Percentiles rank a stretch among this genome's conserved stretches.
Conservation (phyloP, 108 stramenopile species). For the Stephanodiscus triporus region DNA sequence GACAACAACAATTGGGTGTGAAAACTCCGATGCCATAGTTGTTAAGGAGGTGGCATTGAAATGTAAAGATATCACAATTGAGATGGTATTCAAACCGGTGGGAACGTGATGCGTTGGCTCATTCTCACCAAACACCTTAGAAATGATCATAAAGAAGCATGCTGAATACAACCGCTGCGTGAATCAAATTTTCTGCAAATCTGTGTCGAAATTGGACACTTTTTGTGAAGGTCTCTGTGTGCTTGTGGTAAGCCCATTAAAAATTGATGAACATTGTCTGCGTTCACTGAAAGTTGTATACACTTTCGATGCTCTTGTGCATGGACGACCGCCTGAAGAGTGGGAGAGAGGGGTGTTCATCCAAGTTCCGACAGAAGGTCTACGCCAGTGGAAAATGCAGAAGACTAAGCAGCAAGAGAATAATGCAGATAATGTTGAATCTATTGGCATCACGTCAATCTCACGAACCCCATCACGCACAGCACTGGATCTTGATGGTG, state of each 20-base stretch:
- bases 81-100: slow-evolving; percentile 59
- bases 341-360: slow-evolving; percentile 44
- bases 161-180: slow-evolving; percentile 24
- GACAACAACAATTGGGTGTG: slow-evolving; percentile 2
- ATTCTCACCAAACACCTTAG: slow-evolving; percentile 33
- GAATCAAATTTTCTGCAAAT: slow-evolving; percentile 27
- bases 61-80: background rate
- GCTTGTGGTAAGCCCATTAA: slow-evolving; percentile 11
- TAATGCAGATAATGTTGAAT: background rate
- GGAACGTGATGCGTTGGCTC: slow-evolving; percentile 55
- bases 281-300: slow-evolving; percentile 23
- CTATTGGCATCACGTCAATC: background rate
- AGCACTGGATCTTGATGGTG: slow-evolving; percentile 20
- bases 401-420: slow-evolving; percentile 30
- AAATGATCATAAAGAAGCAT: slow-evolving; percentile 43
- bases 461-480: slow-evolving; percentile 1
- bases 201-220: slow-evolving; percentile 59
- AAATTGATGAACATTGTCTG: background rate
- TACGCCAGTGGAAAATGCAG: slow-evolving; percentile 39
- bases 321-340: slow-evolving; percentile 47
- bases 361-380: slow-evolving; percentile 18
- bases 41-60: slow-evolving; percentile 14
- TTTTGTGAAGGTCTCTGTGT: slow-evolving; percentile 63
- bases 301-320: slow-evolving; percentile 54
- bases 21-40: slow-evolving; percentile 7